Conservation (phyloP, 2,329 filamentous ascomycete species). For the Verticillium albo-atrum region DNA sequence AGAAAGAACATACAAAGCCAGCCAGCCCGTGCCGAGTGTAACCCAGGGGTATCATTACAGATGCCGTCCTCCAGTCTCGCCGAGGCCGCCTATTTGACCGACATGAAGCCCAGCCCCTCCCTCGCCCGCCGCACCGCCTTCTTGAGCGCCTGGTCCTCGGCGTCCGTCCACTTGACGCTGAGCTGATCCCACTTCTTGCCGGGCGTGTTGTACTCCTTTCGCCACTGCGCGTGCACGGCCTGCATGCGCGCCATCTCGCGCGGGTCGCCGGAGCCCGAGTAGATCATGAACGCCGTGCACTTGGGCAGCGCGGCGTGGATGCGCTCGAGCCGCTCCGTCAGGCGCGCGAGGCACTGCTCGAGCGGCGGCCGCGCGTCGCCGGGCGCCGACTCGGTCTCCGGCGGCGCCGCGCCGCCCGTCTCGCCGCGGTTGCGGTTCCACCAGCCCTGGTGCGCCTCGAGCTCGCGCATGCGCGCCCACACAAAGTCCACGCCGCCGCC, state of each 20-base stretch:
- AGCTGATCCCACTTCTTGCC: slow-evolving; percentile 64
- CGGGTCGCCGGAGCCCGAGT: slow-evolving; percentile 65
- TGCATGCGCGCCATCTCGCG: slow-evolving; percentile 60
- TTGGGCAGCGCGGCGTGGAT: slow-evolving; percentile 57
- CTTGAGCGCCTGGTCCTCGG: slow-evolving; percentile 58
- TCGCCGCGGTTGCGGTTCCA: slow-evolving; percentile 55
- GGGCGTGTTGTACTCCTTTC: slow-evolving; percentile 59
- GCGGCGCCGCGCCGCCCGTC: slow-evolving; percentile 30
- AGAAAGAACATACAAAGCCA: not conserved
- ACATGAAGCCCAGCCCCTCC: slow-evolving; percentile 60
- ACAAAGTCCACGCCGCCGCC: slow-evolving; percentile 62
- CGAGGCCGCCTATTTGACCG: slow-evolving; percentile 49
- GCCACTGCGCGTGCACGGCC: slow-evolving; percentile 55
- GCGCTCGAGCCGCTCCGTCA: slow-evolving; percentile 45
- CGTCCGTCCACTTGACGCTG: slow-evolving; percentile 64
- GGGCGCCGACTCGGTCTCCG: slow-evolving; percentile 14
- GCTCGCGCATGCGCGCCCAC: slow-evolving; percentile 61
- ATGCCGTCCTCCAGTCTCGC: not conserved
- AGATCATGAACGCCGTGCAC: slow-evolving; percentile 61
- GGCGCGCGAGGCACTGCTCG: slow-evolving; percentile 38
- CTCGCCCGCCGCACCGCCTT: slow-evolving; percentile 53
- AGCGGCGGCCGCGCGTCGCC: slow-evolving; percentile 25
- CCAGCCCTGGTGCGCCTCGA: slow-evolving; percentile 63
- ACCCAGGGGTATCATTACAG: not conserved
- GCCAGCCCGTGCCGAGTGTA: not conserved